A percentile compares a stretch with the other conserved stretches of the same genome.
Evolutionary conservation across 768 basidiomycete species (phyloP).

Genomic region (Rhodotorula diobovata): DNA sequence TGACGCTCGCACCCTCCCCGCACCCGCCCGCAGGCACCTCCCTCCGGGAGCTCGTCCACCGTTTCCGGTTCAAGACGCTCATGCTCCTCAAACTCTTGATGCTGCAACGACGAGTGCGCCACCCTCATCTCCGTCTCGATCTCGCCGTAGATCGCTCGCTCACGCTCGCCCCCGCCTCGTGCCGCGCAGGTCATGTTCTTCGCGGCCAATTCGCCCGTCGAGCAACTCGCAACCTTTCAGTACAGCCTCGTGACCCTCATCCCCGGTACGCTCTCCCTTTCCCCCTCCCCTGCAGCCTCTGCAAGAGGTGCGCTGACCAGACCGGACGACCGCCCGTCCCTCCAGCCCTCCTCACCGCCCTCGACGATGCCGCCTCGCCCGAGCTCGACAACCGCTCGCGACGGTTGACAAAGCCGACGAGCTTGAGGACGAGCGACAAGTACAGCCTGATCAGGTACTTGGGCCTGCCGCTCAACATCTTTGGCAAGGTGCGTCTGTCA

Average conservation of each 20-base stretch:
- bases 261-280: slow-evolving; percentile 58
- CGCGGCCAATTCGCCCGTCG: slow-evolving; percentile 75
- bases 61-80: slow-evolving; percentile 85
- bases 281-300: background rate
- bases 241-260: slow-evolving; percentile 92
- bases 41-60: slow-evolving; percentile 81
- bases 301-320: background rate
- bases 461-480: slow-evolving; percentile 89
- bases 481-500: slow-evolving; percentile 65
- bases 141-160: background rate
- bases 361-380: slow-evolving; percentile 89
- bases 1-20: no score
- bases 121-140: background rate
- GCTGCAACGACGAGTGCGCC: slow-evolving; percentile 79
- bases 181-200: slow-evolving; percentile 82
- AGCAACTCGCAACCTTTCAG: slow-evolving; percentile 91
- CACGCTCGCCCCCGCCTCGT: background rate
- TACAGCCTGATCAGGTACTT: slow-evolving; percentile 86
- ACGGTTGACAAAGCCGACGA: slow-evolving; percentile 67
- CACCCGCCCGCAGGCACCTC: slow-evolving; percentile 52
- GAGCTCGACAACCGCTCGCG: slow-evolving; percentile 62
- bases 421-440: slow-evolving; percentile 78
- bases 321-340: background rate
- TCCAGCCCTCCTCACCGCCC: slow-evolving; percentile 73
- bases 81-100: slow-evolving; percentile 91